Base-by-base conservation (phyloP, 1,139 yeast species). In the Trichomonascaceae sp. region DNA sequence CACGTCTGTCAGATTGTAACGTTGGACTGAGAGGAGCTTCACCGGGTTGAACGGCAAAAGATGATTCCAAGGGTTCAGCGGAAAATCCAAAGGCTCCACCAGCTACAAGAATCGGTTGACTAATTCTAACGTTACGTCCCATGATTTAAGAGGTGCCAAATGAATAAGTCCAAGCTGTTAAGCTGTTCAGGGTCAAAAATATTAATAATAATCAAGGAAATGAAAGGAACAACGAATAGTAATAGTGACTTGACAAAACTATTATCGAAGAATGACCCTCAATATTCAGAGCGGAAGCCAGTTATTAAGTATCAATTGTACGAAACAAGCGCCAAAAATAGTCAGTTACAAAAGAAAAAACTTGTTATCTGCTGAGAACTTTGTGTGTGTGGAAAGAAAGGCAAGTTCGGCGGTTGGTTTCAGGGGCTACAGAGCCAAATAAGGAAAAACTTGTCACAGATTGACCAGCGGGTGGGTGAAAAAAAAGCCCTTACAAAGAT, bases 31-130 rank as follows among this genome's bases (percentile, higher is more conserved):
- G 24, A 15, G 50, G 50, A 6, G 50, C 41, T 15, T 22, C 20
- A 15, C 41, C 41, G 32, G 46, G 46, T 15, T 43, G 43, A 18
- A 22, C 41, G 12, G 38, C 45, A 17, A 30, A 39, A 22, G 30
- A 20, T 36, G 50, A 39, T 44, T 48, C 50, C 24, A 48, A 48
- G 15, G 50, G 43, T 10, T 48, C 50, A 7, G 50, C 45, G 38
- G 50, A 48, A 15, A 48, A 48, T 13, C 50, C 50, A 48, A 48
- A 48, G 7, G 50, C 44, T 2, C 45, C 41, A 32, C 50, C 50
- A 15, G 50, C 50, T 7, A 48, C 50, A 32, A 48, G 50, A 12
- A 13, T 48, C 15, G 50, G 50, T 39, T 48, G 45, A 12, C 39
- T 15, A 10, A 48, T 48, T 36, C 41, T 36, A 15, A 36, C 41